Conservation (phyloP, 352 stramenopile genomes). For the Globisporangium nunn region DNA sequence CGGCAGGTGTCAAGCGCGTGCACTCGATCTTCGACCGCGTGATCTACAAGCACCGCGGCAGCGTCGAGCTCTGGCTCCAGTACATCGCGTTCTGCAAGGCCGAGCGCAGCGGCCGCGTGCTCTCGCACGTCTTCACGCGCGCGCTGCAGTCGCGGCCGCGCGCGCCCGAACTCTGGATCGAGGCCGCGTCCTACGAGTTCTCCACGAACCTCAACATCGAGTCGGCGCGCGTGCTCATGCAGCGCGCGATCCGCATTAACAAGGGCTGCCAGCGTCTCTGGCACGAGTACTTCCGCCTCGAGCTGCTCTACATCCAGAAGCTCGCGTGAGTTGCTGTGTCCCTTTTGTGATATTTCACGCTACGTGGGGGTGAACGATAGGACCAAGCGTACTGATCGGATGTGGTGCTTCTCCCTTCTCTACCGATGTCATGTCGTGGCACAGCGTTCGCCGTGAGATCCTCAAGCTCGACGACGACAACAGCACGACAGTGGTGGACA, state of each 20-base stretch:
- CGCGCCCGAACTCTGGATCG: constrained; percentile 85
- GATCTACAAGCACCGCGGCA: constrained; percentile 84
- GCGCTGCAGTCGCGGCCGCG: constrained; percentile 85
- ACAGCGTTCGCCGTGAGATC: constrained; percentile 65
- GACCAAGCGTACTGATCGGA: no score
- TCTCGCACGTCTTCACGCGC: constrained; percentile 77
- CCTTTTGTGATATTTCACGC: no score
- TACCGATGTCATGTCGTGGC: not conserved
- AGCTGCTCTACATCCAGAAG: constrained; percentile 89
- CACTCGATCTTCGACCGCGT: constrained; percentile 85
- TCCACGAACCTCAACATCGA: constrained; percentile 79
- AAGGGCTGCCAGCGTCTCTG: constrained; percentile 73
- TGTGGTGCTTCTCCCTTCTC: no score
- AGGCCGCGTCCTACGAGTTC: constrained; percentile 89
- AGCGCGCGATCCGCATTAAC: constrained; percentile 90
- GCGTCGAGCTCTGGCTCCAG: constrained; percentile 88
- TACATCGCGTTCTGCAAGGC: constrained; percentile 86
- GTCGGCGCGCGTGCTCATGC: constrained; percentile 86
- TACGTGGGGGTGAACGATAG: no score
- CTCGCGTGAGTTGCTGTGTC: constrained; percentile 26
- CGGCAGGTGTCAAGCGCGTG: constrained; percentile 55
- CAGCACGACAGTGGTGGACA: constrained; percentile 14
- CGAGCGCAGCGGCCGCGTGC: constrained; percentile 54
- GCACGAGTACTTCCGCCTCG: constrained; percentile 88
- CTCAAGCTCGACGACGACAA: constrained; percentile 59